phyloP scores from a whole-genome alignment of 1,139 yeast species.

The Hansenula lynferdii region DNA sequence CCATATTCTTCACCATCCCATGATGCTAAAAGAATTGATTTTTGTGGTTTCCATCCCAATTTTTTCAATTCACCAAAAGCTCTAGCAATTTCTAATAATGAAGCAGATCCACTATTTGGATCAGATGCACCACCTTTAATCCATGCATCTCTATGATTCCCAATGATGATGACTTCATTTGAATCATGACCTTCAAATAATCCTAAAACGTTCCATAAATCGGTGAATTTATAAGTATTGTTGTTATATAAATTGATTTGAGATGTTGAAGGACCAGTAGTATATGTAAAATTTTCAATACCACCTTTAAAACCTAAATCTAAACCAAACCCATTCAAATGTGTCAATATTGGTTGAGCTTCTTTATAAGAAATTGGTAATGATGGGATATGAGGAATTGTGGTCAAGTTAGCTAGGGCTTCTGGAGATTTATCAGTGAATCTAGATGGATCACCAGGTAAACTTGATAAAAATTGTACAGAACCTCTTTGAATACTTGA shows the following conservation, averaged over 20 bases:
- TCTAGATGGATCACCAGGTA: conserved; percentile 82
- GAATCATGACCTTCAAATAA: conserved; percentile 45
- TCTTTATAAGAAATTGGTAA: conserved; percentile 57
- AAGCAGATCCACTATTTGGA: conserved; percentile 65
- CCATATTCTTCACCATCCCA: conserved; percentile 80
- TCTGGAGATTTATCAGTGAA: conserved; percentile 76
- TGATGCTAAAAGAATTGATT: conserved; percentile 55
- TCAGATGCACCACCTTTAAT: conserved; percentile 69
- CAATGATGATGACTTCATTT: conserved; percentile 52
- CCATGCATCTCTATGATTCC: conserved; percentile 76
- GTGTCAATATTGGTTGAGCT: conserved; percentile 48
- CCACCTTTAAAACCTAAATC: conserved; percentile 32
- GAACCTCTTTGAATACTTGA: conserved; percentile 78
- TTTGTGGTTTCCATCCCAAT: conserved; percentile 58
- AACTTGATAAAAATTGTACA: conserved; percentile 68
- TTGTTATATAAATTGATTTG: conserved; percentile 46
- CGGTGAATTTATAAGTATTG: conserved; percentile 54
- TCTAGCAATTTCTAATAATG: conserved; percentile 51
- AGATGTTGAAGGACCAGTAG: conserved; percentile 56
- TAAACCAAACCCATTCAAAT: conserved; percentile 52
- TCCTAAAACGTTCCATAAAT: conserved; percentile 58
- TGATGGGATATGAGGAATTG: conserved; percentile 59
- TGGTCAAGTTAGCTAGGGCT: conserved; percentile 43
- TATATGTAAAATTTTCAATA: conserved; percentile 42
- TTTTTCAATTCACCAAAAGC: conserved; percentile 44